Base-by-base conservation (phyloP, 106 monocot species). In the Dendrobium catenatum region DNA sequence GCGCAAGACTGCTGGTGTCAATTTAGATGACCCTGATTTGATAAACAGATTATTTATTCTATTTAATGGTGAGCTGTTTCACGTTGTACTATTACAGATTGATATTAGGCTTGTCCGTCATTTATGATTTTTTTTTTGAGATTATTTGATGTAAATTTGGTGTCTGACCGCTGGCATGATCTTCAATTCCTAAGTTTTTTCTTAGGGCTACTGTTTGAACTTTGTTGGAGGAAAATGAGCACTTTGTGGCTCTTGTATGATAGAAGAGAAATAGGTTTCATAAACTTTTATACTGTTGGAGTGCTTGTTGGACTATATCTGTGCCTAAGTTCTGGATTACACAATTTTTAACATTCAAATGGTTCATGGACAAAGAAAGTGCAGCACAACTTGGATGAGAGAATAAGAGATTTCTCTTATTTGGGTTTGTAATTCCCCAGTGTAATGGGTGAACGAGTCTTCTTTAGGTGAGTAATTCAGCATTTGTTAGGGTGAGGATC, bases 1-100 rank as follows among this genome's bases (percentile, higher is more conserved):
- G 79, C 85, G 86, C 20, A 85, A 81, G 56, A 76, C 87, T 83
- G 73, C 84, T 51, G 72, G 76, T 51, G 93, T 84, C 56, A 95
- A 99, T 82, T 84, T 99, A 81, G 98, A 99, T 81, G 90, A 95
- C 74, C 82, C 93, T 77, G 82, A 85, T 81, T 81, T 99, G 72
- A 83, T 95, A 81, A 86, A 79, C 46, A 86, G 81, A 84, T 81
- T 99, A 37, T 95, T 99, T 85, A 82, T 91, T 61, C 82, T 99
- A 51, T 99, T 95, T 83, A 95, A 95, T 85, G 98, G 98, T 95
- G 93, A 66, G 81, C 47, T 70, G 29, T 87, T 80, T 44, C 42
- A 41, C 43, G 6, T 42, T 74, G n/a, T 19, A 42, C 22, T 74
- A 19, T 43, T 74, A 74, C 18, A 74, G 4, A 43, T 20, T 74